Evolutionary conservation across 176 grass and related monocot species (phyloP), one percentile per base, ranked within the genome.

Genomic region (Canna indica): DNA sequence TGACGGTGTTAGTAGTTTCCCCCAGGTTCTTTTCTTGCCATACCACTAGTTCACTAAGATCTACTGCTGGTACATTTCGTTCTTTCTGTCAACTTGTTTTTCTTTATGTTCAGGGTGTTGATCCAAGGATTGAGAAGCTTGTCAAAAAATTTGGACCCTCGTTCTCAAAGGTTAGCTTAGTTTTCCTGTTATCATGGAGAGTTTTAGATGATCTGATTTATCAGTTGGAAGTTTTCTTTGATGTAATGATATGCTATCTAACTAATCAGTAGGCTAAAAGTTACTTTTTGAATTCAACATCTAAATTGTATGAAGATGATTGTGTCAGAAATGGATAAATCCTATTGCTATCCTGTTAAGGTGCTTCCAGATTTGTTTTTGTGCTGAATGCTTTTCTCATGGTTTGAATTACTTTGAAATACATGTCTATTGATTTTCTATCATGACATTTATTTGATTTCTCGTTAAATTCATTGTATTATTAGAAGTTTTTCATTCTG

Each of bases 121-220:
- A 32, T 42, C 33, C 64, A n/a, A 69, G 47, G 41, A 47, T 77
- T 32, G 68, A 83, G 34, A 75, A 73, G 28, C 16, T 58, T 34
- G 62, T 29, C 20, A 76, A 79, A 42, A 62, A 34, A 73, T 67
- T 71, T 59, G 35, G 66, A 11, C 38, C 60, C 35, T 52, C 75
- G 32, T 60, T 75, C 28, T 38, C 47, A 59, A 71, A 77, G 81
- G 75, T 79, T 52, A 22, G 41, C 47, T 75, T 63, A 14, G 20
- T 15, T 22, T 28, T 53, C 22, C 18, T 30, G 1, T 28, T 4
- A 27, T 28, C 46, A 68, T 61, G 15, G 26, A 28, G 6, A 22
- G 7, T 17, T 59, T 16, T 76, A 17, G 29, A 26, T 38, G 16
- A n/a, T 36, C 15, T 79, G 36, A 47, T 46, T n/a, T n/a, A 67